phyloP scores from a whole-genome alignment of 139 green algal species.

The Closterium sp. region DNA sequence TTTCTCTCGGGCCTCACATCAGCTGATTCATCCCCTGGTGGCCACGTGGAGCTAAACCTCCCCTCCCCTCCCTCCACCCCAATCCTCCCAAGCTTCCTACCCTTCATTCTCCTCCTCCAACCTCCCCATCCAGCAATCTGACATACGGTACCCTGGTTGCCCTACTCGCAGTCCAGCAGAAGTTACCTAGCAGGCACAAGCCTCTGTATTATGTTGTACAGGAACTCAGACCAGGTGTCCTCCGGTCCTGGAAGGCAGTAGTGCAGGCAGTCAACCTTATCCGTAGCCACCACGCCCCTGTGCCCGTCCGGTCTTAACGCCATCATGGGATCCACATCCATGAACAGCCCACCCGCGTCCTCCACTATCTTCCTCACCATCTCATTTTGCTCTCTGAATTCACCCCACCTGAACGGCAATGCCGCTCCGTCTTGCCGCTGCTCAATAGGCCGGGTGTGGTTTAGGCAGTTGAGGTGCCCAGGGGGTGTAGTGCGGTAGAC shows the following conservation, averaged over 20 bases:
- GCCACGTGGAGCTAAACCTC: no score
- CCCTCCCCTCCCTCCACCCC: no score
- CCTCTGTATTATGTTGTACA: not conserved
- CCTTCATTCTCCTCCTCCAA: no score
- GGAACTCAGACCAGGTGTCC: not conserved
- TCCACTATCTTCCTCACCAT: not conserved
- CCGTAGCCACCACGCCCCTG: not conserved
- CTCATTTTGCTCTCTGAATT: not conserved
- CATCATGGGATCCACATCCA: slow-evolving; percentile 8
- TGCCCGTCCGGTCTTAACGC: not conserved
- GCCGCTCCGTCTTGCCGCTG: not conserved
- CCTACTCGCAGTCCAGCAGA: no score
- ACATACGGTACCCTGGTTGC: no score
- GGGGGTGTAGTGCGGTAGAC: not conserved
- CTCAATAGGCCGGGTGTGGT: not conserved
- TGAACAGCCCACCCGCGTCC: not conserved
- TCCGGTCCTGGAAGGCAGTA: not conserved
- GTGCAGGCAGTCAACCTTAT: slow-evolving; percentile 1
- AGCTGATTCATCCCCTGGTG: no score
- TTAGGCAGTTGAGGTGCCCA: not conserved
- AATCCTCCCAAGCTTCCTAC: no score
- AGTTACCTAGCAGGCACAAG: no score
- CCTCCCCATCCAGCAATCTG: no score
- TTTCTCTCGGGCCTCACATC: no score
- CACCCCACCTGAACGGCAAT: not conserved